Base-by-base conservation (phyloP, 2,329 filamentous ascomycete species). In the Penicillium sclerotiorum region DNA sequence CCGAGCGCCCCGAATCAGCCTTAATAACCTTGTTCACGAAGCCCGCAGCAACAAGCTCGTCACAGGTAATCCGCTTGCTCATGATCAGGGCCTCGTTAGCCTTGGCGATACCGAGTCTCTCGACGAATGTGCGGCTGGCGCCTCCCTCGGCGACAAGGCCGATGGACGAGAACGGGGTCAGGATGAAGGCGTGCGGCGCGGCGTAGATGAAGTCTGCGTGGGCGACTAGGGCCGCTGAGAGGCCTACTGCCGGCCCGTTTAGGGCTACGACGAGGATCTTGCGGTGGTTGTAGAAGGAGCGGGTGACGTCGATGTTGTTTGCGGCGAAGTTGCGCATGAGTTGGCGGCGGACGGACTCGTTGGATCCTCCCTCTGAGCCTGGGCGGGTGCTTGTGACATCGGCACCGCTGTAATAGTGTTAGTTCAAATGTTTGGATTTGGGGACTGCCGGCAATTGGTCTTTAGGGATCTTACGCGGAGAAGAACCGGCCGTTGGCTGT, bases 51-150 rank as follows among this genome's bases (percentile, higher is more conserved):
- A 92, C 77, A 23, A 97, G 78, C 66, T 95, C 90, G 20, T 86
- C 82, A 23, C 83, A 82, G 0, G 78, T 69, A 60, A 97, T 89
- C 37, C 85, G 80, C 71, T 88, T 89, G 63, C 88, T 91, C 87
- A 95, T 94, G 59, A 99, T 85, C 11, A 97, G 80, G 11, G 94
- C 93, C 78, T 97, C 94, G 66, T 95, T 95, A 8, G 91, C 92
- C 67, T 89, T 89, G 50, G 82, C 77, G 43, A 90, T 81, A 1
- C 94, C 94, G 20, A 97, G 78, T 0, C 93, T 78, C 62, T 87
- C 81, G 12, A 94, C 89, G 49, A 97, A 87, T 0, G 86, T 90
- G 47, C 85, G 77, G 13, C 85, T 90, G 0, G 91, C 85, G 39
- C 87, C 90, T 33, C 93, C 94, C 75, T 97, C 94, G 47, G 91